Evolutionary conservation across 495 filamentous ascomycete species (phyloP).

Genomic region (Usnea hakonensis): DNA sequence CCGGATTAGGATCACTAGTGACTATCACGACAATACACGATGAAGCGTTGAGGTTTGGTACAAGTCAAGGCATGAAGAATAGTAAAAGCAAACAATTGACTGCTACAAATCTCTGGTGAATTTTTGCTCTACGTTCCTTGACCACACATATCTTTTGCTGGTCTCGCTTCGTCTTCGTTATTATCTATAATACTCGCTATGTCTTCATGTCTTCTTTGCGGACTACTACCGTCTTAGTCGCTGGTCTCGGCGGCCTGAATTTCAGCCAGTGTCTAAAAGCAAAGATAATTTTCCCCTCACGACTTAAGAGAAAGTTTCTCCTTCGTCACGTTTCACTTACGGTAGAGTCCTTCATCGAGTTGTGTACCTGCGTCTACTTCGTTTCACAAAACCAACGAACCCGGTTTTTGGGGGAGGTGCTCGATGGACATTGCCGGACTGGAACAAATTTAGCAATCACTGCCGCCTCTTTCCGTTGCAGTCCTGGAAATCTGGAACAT

Average conservation of each 20-base stretch:
- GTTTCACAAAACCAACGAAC: slow-evolving; percentile 29
- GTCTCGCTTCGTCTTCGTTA: not conserved
- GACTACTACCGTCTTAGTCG: slow-evolving; percentile 28
- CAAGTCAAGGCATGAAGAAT: no score
- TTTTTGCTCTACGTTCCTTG: not conserved
- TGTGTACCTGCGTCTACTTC: slow-evolving; percentile 31
- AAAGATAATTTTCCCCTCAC: slow-evolving; percentile 26
- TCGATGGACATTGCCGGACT: slow-evolving; percentile 22
- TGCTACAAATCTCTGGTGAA: not conserved
- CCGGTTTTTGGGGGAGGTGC: slow-evolving; percentile 22
- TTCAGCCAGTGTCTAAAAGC: slow-evolving; percentile 29
- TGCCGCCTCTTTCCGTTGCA: slow-evolving; percentile 24
- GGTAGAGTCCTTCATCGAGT: slow-evolving; percentile 31
- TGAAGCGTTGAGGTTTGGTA: no score
- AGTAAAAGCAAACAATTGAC: not conserved
- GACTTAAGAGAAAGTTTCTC: slow-evolving; percentile 27
- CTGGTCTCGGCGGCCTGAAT: slow-evolving; percentile 31
- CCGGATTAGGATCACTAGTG: not conserved
- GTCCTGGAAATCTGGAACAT: slow-evolving; percentile 27
- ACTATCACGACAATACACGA: not conserved
- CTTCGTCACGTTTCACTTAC: slow-evolving; percentile 26
- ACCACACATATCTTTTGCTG: not conserved
- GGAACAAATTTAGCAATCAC: not conserved
- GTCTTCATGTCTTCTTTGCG: slow-evolving; percentile 2
- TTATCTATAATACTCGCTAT: not conserved